A percentile compares a stretch with the other conserved stretches of the same genome.
phyloP scores from a whole-genome alignment of 2,329 filamentous ascomycete genomes.

The Bipolaris zeicola region DNA sequence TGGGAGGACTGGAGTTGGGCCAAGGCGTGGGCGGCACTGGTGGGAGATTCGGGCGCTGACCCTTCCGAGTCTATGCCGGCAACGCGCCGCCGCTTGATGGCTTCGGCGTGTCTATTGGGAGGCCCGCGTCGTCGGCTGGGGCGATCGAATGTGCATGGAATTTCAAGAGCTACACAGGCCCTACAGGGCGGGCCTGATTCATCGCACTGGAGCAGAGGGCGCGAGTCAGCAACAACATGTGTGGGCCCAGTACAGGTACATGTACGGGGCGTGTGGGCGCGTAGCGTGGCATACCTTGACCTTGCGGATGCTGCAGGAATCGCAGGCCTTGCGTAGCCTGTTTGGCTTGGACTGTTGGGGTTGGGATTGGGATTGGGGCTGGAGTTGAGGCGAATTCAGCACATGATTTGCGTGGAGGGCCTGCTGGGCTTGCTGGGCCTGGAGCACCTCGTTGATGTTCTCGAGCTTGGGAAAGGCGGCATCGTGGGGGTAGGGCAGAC shows the following conservation, averaged over 20 bases:
- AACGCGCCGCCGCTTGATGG: slow-evolving; percentile 66
- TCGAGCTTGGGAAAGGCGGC: slow-evolving; percentile 44
- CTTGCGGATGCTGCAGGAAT: slow-evolving; percentile 51
- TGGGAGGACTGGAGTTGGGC: slow-evolving; percentile 54
- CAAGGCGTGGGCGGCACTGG: slow-evolving; percentile 59
- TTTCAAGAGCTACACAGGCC: slow-evolving; percentile 68
- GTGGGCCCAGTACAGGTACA: no score
- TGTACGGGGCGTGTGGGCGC: no score
- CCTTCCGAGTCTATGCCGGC: slow-evolving; percentile 52
- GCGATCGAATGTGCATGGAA: slow-evolving; percentile 70
- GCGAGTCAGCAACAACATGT: slow-evolving; percentile 15
- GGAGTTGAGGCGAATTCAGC: slow-evolving; percentile 24
- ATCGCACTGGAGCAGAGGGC: slow-evolving; percentile 59
- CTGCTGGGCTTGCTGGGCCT: slow-evolving; percentile 44
- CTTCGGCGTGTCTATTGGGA: slow-evolving; percentile 69
- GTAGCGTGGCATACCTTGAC: slow-evolving; percentile 39
- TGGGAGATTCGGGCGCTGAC: slow-evolving; percentile 57
- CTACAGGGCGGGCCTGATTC: slow-evolving; percentile 69
- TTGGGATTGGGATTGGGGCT: slow-evolving; percentile 7
- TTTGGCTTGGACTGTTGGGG: slow-evolving; percentile 41
- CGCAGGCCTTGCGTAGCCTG: slow-evolving; percentile 49
- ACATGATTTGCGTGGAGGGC: slow-evolving; percentile 45
- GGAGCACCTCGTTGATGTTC: slow-evolving; percentile 45
- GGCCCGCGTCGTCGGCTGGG: slow-evolving; percentile 68
- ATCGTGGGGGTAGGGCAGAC: slow-evolving; percentile 31